Conservation (phyloP, 2,329 filamentous ascomycete genomes). For the Coniochaeta prunicola region DNA sequence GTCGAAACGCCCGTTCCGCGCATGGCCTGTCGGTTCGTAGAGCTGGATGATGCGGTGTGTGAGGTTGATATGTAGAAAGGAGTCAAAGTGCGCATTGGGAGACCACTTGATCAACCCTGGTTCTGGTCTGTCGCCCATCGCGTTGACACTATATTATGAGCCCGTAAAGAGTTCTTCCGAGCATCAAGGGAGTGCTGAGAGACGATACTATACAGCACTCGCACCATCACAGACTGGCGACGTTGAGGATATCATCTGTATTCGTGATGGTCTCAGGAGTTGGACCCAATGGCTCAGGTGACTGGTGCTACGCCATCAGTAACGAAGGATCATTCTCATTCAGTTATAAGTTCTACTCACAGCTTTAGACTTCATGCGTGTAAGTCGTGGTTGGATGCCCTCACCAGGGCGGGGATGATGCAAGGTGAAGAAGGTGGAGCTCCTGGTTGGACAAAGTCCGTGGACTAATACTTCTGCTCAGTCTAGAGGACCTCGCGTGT, state of each 20-base stretch:
- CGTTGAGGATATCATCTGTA: background rate
- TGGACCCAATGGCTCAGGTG: background rate
- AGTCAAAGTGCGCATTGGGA: conserved; percentile 48
- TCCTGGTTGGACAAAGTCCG: no score
- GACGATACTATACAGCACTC: background rate
- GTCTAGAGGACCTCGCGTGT: no score
- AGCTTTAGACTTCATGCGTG: background rate
- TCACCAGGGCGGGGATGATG: background rate
- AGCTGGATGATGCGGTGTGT: conserved; percentile 56
- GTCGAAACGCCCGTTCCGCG: conserved; percentile 49
- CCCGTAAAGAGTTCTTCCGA: background rate
- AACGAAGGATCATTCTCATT: background rate
- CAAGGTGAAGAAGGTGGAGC: background rate
- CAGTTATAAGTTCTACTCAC: background rate
- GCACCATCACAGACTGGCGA: background rate
- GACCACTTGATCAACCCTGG: conserved; percentile 62
- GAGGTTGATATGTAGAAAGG: conserved; percentile 58
- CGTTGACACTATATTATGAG: conserved; percentile 9
- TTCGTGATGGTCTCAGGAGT: background rate
- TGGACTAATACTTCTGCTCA: no score
- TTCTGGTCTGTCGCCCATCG: conserved; percentile 49
- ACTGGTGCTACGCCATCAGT: background rate
- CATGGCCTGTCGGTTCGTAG: conserved; percentile 54
- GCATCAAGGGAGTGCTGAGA: conserved; percentile 1
- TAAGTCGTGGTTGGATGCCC: background rate